These are phyloP conservation scores for Posidonia oceanica DNA, from an alignment of 116 monocot genomes.

Conservation along the genomic window DNA sequence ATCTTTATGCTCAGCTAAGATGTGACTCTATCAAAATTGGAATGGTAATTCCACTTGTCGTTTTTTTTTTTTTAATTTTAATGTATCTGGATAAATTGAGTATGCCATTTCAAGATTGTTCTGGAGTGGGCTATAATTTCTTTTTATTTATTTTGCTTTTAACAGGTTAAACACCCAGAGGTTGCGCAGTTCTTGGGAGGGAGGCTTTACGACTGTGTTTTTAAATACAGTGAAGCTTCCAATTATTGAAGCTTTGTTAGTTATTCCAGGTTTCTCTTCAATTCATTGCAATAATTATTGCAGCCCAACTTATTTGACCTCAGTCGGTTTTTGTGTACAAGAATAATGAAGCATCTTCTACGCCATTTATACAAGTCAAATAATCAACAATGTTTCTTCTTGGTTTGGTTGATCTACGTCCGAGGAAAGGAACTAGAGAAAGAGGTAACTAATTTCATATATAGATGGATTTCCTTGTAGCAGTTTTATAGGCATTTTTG, in stretches of 20 bases:
- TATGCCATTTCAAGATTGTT: background rate
- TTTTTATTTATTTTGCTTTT: background rate
- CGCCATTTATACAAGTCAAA: too few species aligned
- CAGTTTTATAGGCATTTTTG: too few species aligned
- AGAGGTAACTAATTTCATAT: too few species aligned
- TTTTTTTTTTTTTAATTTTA: background rate
- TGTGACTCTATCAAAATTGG: conserved; percentile 93
- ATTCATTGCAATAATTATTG: background rate
- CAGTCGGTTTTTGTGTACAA: too few species aligned
- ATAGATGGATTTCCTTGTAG: too few species aligned
- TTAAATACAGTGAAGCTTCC: conserved; percentile 78
- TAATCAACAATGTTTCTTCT: too few species aligned
- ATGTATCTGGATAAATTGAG: background rate
- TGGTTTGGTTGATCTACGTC: too few species aligned
- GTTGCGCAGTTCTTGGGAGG: conserved; percentile 96
- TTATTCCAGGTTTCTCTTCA: background rate
- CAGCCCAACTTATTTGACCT: too few species aligned
- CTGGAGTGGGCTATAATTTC: background rate
- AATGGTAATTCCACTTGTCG: conserved; percentile 46
- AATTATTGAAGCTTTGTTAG: conserved; percentile 23
- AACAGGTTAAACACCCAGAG: conserved; percentile 89
- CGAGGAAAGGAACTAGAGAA: too few species aligned
- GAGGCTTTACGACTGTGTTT: conserved; percentile 87
- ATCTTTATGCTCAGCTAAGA: conserved; percentile 78
- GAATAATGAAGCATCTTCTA: too few species aligned